Evolutionary conservation across 805 yeast genomes (phyloP).

Genomic region (Myxozyma neglecta): DNA sequence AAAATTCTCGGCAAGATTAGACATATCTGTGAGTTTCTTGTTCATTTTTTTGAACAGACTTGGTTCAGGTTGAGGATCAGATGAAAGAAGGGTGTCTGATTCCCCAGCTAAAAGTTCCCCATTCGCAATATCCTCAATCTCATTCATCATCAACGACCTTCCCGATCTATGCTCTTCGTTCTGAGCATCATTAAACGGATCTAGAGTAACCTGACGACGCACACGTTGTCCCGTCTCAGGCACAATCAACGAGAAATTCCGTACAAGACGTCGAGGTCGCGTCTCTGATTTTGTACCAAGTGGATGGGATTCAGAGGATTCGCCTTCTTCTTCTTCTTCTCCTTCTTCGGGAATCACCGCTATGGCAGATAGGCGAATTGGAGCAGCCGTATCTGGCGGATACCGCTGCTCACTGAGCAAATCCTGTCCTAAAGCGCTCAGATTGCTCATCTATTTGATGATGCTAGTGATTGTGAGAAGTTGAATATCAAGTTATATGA

Average conservation of each 20-base stretch:
- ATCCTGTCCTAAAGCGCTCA: too few relatives aligned
- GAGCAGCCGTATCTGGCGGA: slow-evolving; percentile 2
- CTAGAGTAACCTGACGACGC: slow-evolving; percentile 32
- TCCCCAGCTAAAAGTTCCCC: slow-evolving; percentile 8
- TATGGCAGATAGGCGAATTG: not conserved
- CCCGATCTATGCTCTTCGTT: slow-evolving; percentile 2
- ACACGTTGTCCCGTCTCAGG: slow-evolving; percentile 15
- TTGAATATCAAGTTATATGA: not conserved
- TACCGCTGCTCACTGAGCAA: not conserved
- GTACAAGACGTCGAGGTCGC: slow-evolving; percentile 4
- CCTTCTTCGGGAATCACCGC: not conserved
- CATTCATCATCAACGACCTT: slow-evolving; percentile 4
- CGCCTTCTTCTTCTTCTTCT: not conserved
- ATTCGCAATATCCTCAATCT: not conserved
- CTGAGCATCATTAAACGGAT: not conserved
- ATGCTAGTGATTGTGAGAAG: not conserved
- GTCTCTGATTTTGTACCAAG: not conserved
- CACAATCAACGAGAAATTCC: slow-evolving; percentile 26
- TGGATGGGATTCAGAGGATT: not conserved
- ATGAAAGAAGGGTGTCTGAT: slow-evolving; percentile 2
- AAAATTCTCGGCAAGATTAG: not conserved
- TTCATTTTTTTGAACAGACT: not conserved
- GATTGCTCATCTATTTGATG: too few relatives aligned
- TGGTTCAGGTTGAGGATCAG: not conserved
- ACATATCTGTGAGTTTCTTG: not conserved